Base-by-base conservation (phyloP, 208 protist species). In the Wallacemonas sp. region DNA sequence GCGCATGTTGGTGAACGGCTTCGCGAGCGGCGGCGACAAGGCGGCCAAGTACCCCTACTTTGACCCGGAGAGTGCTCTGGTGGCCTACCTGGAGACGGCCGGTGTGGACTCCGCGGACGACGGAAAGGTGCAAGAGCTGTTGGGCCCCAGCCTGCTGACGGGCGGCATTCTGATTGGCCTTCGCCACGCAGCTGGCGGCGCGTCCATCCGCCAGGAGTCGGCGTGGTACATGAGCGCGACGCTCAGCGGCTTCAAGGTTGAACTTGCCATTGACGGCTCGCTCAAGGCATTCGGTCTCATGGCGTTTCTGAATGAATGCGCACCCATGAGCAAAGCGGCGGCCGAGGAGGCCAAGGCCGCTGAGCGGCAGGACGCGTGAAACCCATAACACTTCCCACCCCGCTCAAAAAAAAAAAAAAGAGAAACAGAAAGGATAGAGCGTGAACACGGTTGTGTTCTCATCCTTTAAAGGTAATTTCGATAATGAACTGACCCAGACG, bases 191-290 rank as follows among this genome's bases (percentile, higher is more conserved):
- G 41, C 16, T n/a, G n/a, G n/a, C 22, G 0, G 44, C 28, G 38
- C 45, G 11, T 45, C 33, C 20, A 32, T 28, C 44, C 55, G 29
- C 18, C 57, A 33, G 16, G 59, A 79, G 41, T 39, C 52, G 10
- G 70, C 77, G 31, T 94, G 91, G 87, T 92, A 77, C 71, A 25
- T 97, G 32, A 97, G 89, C 65, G 91, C 85, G 38, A 93, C 87
- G 7, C 73, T 97, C 45, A 94, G 80, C 49, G 64, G 61, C 29
- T 74, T 77, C 68, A 97, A 97, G 67, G 61, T 97, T 33, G 91
- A 97, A 69, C 49, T 97, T 10, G 85, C 89, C 1, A 77, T 97
- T 22, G 91, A 94, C 50, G 82, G 59, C 26, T 92, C 88, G 20
- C 72, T 97, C 38, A 85, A 89, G 32, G 70, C 79, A 14, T 94